Evolutionary conservation across 1,139 yeast species (phyloP).

Genomic region (Nakaseomyces kungkrabaensis): DNA sequence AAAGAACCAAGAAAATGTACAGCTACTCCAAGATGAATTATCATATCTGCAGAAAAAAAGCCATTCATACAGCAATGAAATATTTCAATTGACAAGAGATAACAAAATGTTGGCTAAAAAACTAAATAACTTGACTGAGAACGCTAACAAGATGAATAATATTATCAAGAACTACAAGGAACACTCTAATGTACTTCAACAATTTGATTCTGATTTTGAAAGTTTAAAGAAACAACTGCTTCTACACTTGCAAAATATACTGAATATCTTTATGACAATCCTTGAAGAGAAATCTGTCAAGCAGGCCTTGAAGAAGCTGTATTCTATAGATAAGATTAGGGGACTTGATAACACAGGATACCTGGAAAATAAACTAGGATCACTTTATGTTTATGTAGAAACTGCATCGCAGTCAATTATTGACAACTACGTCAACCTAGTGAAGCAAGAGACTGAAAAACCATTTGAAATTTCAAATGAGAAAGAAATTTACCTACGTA

Average conservation of each 20-base stretch:
- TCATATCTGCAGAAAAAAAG: neutral
- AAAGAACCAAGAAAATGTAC: conserved; percentile 42
- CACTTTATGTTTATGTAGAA: conserved; percentile 48
- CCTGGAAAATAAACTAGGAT: conserved; percentile 41
- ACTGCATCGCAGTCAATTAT: conserved; percentile 51
- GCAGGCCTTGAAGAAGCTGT: conserved; percentile 46
- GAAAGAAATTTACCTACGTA: conserved; percentile 35
- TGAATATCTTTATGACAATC: conserved; percentile 43
- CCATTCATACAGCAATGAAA: neutral
- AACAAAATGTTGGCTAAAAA: neutral
- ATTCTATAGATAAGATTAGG: conserved; percentile 31
- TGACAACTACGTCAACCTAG: conserved; percentile 42
- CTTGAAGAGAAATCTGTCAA: conserved; percentile 49
- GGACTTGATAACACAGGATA: conserved; percentile 26
- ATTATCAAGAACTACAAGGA: neutral
- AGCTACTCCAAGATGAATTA: conserved; percentile 10
- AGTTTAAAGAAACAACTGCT: conserved; percentile 21
- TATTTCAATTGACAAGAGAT: neutral
- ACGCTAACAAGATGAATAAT: neutral
- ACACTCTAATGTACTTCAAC: conserved; percentile 2
- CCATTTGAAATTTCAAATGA: conserved; percentile 14
- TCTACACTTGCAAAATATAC: conserved; percentile 35
- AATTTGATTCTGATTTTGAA: conserved; percentile 12
- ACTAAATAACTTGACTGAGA: neutral
- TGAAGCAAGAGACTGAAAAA: conserved; percentile 5